Evolutionary conservation across 1,139 yeast genomes (phyloP).

Genomic region (Saccharomyces hybrid): DNA sequence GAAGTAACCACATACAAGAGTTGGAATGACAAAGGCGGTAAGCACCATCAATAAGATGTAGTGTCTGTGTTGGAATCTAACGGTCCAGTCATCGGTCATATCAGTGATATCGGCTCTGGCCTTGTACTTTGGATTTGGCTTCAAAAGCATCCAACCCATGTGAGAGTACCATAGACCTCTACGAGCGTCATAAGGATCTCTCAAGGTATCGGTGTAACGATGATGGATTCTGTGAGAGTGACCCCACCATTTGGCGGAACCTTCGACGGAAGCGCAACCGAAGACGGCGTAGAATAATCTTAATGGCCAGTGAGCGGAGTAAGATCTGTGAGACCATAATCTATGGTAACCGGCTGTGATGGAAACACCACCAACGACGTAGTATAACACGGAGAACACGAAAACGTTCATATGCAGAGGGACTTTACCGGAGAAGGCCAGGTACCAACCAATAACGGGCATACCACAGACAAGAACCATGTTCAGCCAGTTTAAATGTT

Average conservation of each 20-base stretch:
- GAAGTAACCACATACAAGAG: conserved; percentile 62
- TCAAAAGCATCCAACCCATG: conserved; percentile 94
- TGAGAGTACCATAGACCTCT: conserved; percentile 93
- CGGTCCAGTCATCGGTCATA: conserved; percentile 82
- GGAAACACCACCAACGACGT: conserved; percentile 71
- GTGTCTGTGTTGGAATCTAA: conserved; percentile 88
- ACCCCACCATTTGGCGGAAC: conserved; percentile 98
- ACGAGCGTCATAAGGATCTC: conserved; percentile 97
- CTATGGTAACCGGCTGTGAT: conserved; percentile 96
- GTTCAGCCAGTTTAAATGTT: conserved; percentile 92
- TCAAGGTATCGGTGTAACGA: conserved; percentile 89
- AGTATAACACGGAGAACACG: conserved; percentile 52
- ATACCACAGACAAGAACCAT: conserved; percentile 63
- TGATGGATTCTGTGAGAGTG: conserved; percentile 97
- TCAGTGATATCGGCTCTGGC: conserved; percentile 96
- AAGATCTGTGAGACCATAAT: conserved; percentile 82
- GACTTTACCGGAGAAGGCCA: conserved; percentile 41
- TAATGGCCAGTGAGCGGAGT: conserved; percentile 65
- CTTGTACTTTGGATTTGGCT: conserved; percentile 88
- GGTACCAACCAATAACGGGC: conserved; percentile 57
- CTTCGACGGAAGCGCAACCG: conserved; percentile 95
- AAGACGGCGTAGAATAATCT: conserved; percentile 68
- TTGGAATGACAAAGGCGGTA: conserved; percentile 68
- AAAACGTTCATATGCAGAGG: conserved; percentile 58
- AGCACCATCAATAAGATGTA: conserved; percentile 61